Conservation (phyloP, 2,329 filamentous ascomycete genomes). For the Gremmenia infestans region DNA sequence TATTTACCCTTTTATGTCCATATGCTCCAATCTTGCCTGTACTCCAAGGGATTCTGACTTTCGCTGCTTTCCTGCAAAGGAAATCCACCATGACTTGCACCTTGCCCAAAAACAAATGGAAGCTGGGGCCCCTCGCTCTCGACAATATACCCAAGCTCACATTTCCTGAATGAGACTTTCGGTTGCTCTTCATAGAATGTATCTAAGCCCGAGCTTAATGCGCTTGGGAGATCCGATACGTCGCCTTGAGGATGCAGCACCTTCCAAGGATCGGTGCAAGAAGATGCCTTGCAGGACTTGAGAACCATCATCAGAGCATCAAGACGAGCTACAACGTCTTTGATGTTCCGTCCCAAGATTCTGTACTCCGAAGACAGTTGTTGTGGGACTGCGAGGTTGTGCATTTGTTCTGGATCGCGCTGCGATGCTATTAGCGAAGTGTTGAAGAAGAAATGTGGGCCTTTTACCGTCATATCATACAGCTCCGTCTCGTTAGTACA, state of each 20-base stretch:
- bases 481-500: constrained; percentile 62
- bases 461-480: constrained; percentile 51
- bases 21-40: not conserved
- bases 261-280: constrained; percentile 51
- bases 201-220: constrained; percentile 43
- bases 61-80: not conserved
- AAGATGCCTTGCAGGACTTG: constrained; percentile 52
- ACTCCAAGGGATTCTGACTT: not conserved
- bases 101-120: not conserved
- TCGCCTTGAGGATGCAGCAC: constrained; percentile 47
- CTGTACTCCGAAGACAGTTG: constrained; percentile 29
- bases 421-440: constrained; percentile 22
- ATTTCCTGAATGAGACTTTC: constrained; percentile 48
- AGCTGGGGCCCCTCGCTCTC: constrained; percentile 49
- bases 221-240: constrained; percentile 46
- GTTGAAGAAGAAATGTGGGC: not conserved
- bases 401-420: constrained; percentile 46
- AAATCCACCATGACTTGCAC: not conserved
- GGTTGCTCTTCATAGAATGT: constrained; percentile 44
- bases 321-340: constrained; percentile 43
- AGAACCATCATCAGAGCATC: constrained; percentile 54
- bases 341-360: constrained; percentile 32
- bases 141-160: constrained; percentile 50
- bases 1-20: not conserved
- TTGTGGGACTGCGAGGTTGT: constrained; percentile 35